Conservation (phyloP, 768 basidiomycete genomes). For the Myochromella boudieri region DNA sequence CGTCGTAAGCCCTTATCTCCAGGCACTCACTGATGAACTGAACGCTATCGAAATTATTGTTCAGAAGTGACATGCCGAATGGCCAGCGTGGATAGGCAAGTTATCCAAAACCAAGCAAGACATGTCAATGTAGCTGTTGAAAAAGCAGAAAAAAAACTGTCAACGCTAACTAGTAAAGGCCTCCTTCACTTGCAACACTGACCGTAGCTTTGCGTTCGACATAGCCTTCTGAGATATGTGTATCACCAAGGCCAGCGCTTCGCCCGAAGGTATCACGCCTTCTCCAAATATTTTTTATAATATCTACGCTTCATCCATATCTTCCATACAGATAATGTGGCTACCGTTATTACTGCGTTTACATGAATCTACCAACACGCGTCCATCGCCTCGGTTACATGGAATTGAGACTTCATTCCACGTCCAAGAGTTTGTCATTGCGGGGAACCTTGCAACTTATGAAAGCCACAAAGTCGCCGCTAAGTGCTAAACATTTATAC, state of each 20-base stretch:
- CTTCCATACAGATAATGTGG: too few relatives aligned
- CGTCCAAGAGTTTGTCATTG: too few relatives aligned
- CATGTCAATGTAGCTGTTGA: constrained; percentile 5
- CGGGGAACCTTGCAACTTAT: too few relatives aligned
- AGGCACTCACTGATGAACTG: constrained; percentile 35
- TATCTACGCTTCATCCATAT: too few relatives aligned
- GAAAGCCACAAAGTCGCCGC: too few relatives aligned
- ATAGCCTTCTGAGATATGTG: constrained; percentile 57
- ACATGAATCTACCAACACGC: too few relatives aligned
- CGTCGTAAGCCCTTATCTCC: constrained; percentile 3
- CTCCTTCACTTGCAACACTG: constrained; percentile 49
- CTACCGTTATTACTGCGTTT: too few relatives aligned
- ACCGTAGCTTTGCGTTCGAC: constrained; percentile 43
- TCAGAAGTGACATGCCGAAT: constrained; percentile 6
- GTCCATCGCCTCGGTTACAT: too few relatives aligned
- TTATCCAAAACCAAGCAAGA: constrained; percentile 3
- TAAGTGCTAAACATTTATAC: too few relatives aligned
- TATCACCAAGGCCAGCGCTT: constrained; percentile 50
- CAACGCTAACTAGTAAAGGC: constrained; percentile 45
- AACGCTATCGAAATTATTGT: constrained; percentile 40
- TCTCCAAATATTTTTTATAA: too few relatives aligned
- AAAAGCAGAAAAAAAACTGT: constrained; percentile 14
- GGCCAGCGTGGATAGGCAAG: constrained; percentile 3
- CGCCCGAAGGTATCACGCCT: constrained; percentile 33
- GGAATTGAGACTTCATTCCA: too few relatives aligned